Evolutionary conservation across 495 filamentous ascomycete genomes (phyloP).

Genomic region (Gamarada debralockiae): DNA sequence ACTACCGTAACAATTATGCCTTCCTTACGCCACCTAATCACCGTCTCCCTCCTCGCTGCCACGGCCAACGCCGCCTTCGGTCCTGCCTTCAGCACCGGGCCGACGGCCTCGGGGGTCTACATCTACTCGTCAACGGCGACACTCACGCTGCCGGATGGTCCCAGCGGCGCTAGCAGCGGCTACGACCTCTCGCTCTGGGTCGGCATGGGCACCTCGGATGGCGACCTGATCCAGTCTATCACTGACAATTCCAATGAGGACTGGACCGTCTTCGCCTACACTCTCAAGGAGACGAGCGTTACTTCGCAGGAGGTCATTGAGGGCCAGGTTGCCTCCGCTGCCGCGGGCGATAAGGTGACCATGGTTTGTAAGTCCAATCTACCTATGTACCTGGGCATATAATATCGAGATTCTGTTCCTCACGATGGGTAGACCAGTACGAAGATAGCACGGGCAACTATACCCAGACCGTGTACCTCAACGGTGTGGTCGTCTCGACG

Average conservation of each 20-base stretch:
- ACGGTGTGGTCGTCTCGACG: conserved; percentile 33
- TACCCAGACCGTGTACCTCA: conserved; percentile 36
- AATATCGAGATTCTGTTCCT: background rate
- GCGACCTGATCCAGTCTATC: conserved; percentile 36
- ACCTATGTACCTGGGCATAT: background rate
- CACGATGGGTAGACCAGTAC: conserved; percentile 34
- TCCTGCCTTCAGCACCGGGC: background rate
- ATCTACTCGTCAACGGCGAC: background rate
- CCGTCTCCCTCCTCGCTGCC: background rate
- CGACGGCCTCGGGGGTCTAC: background rate
- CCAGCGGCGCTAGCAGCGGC: background rate
- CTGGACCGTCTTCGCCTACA: background rate
- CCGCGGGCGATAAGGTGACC: conserved; percentile 26
- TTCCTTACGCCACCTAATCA: background rate
- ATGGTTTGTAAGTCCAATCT: background rate
- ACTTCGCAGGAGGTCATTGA: conserved; percentile 29
- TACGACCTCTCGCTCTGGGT: background rate
- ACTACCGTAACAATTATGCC: background rate
- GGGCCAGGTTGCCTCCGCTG: conserved; percentile 22
- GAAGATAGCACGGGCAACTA: conserved; percentile 35
- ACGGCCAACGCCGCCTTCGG: background rate
- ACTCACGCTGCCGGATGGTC: background rate
- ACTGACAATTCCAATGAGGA: conserved; percentile 27
- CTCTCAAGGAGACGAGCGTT: conserved; percentile 21
- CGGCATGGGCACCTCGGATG: conserved; percentile 29